Conservation (phyloP, 129 eudicot species). For the Tagetes erecta region DNA sequence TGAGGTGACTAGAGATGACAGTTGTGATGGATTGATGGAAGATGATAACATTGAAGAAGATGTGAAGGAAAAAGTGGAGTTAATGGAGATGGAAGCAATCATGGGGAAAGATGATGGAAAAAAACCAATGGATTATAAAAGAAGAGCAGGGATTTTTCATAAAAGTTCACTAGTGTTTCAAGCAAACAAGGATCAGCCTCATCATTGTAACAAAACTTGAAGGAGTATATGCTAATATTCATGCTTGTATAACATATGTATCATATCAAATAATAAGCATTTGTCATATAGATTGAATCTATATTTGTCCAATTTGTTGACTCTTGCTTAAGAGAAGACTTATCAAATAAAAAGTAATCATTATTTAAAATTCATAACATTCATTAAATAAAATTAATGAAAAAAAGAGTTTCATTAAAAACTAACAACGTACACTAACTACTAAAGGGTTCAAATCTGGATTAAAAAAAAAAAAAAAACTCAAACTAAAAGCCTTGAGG, state of each 20-base stretch:
- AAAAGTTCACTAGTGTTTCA: slow-evolving; percentile 69
- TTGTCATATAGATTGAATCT: no score
- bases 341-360: no score
- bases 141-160: slow-evolving; percentile 72
- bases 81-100: slow-evolving; percentile 85
- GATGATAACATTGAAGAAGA: slow-evolving; percentile 13
- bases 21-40: slow-evolving; percentile 11
- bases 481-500: not conserved
- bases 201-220: slow-evolving; percentile 21
- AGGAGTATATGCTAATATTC: not conserved
- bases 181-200: slow-evolving; percentile 54
- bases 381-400: no score
- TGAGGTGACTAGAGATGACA: slow-evolving; percentile 30
- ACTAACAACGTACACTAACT: no score
- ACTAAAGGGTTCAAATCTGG: no score
- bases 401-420: no score
- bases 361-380: no score
- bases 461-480: no score
- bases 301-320: no score
- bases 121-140: slow-evolving; percentile 65
- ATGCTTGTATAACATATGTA: no score
- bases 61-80: slow-evolving; percentile 50
- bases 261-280: no score
- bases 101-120: slow-evolving; percentile 86
- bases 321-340: no score